Conservation (phyloP, 23 red algal genomes). For the Gracilaria domingensis region DNA sequence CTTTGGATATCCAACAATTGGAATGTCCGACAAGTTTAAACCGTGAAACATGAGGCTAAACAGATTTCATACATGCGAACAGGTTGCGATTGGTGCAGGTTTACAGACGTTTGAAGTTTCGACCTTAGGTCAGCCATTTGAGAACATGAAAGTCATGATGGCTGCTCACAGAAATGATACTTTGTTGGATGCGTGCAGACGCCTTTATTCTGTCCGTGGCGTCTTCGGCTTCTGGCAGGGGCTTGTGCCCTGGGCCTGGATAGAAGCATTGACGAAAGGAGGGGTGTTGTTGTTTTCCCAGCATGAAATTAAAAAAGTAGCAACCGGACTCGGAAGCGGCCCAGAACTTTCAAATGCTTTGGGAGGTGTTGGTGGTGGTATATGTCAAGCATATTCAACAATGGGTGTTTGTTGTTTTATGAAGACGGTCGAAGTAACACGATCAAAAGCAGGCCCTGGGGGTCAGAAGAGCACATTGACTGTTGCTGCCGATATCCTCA, state of each 20-base stretch:
- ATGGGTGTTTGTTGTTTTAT: constrained; percentile 93
- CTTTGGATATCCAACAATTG: background rate
- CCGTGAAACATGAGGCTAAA: background rate
- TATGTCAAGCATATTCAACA: constrained; percentile 90
- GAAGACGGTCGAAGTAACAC: constrained; percentile 93
- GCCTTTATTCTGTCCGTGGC: constrained; percentile 77
- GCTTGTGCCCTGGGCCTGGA: constrained; percentile 95
- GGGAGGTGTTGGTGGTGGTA: constrained; percentile 85
- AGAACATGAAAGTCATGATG: constrained; percentile 91
- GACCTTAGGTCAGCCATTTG: constrained; percentile 92
- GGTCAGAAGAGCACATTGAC: constrained; percentile 20
- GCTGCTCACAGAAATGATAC: constrained; percentile 84
- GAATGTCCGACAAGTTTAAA: background rate
- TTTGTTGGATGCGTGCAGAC: constrained; percentile 61
- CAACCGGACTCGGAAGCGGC: constrained; percentile 31
- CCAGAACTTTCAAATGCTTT: constrained; percentile 55
- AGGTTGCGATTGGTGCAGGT: constrained; percentile 83
- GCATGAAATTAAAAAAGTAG: constrained; percentile 63
- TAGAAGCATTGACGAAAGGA: constrained; percentile 88
- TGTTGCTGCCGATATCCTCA: constrained; percentile 58
- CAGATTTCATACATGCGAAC: background rate
- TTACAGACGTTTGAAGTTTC: constrained; percentile 92
- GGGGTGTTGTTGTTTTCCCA: constrained; percentile 87
- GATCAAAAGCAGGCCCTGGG: constrained; percentile 59
- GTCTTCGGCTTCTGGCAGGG: constrained; percentile 81